Evolutionary conservation across 352 stramenopile genomes (phyloP).

Genomic region (Pythium dissimile): DNA sequence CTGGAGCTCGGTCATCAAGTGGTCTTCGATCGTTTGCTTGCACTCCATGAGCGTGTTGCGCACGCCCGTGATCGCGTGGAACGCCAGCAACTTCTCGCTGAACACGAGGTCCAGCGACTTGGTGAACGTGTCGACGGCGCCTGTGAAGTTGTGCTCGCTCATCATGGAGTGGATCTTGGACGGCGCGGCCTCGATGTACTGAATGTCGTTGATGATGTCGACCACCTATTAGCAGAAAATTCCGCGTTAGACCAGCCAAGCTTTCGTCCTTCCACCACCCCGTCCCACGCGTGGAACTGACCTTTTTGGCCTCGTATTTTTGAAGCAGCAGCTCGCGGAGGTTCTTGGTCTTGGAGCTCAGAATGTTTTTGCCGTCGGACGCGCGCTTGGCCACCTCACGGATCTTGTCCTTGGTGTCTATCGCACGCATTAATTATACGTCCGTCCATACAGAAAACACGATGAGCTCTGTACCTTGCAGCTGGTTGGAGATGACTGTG

Average conservation of each 20-base stretch:
- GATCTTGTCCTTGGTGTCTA: conserved; percentile 70
- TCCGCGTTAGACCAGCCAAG: neutral
- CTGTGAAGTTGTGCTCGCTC: conserved; percentile 47
- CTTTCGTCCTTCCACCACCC: neutral
- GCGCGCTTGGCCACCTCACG: conserved; percentile 63
- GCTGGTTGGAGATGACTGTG: conserved; percentile 68
- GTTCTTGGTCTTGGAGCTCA: conserved; percentile 84
- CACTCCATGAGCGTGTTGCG: conserved; percentile 82
- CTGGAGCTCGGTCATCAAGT: conserved; percentile 70
- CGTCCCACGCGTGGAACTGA: conserved; percentile 1
- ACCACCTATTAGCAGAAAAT: conserved; percentile 36
- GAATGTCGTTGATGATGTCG: conserved; percentile 81
- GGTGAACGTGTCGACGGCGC: conserved; percentile 69
- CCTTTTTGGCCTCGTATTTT: conserved; percentile 82
- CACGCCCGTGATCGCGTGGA: conserved; percentile 71
- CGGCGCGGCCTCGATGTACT: conserved; percentile 73
- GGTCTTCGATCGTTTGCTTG: conserved; percentile 80
- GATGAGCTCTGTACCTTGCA: conserved; percentile 73
- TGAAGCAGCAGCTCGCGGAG: conserved; percentile 71
- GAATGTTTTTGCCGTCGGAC: conserved; percentile 72
- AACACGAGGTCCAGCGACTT: conserved; percentile 78
- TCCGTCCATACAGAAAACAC: too few species aligned
- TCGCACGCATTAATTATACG: too few species aligned
- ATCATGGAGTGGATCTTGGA: conserved; percentile 60
- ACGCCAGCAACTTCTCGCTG: conserved; percentile 72